Evolutionary conservation across 805 yeast species (phyloP).

Genomic region (Hemisphaericaspora nanyangensis): DNA sequence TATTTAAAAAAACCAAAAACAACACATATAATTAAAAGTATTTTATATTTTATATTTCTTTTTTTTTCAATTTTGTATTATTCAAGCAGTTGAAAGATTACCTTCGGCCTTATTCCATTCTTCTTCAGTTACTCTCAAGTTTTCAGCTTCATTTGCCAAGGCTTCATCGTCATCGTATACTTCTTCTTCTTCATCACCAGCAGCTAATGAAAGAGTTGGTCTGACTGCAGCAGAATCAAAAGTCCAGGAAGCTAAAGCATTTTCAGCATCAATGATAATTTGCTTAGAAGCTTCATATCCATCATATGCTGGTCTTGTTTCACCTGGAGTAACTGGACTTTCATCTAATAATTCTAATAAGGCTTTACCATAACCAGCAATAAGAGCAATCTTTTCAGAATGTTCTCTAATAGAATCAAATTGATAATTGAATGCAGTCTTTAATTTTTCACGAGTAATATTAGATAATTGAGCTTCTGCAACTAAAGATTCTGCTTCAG

Average conservation of each 20-base stretch:
- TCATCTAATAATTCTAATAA: slow-evolving; percentile 93
- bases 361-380: slow-evolving; percentile 99
- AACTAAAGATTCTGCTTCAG: slow-evolving; percentile 97
- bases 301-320: slow-evolving; percentile 96
- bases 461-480: slow-evolving; percentile 98
- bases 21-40: too few species aligned
- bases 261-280: slow-evolving; percentile 95
- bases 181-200: slow-evolving; percentile 53
- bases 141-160: slow-evolving; percentile 41
- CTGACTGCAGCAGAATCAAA: slow-evolving; percentile 91
- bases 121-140: slow-evolving; percentile 54
- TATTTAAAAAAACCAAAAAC: too few species aligned
- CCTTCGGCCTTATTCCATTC: slow-evolving; percentile 30
- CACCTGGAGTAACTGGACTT: slow-evolving; percentile 98
- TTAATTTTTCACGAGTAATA: slow-evolving; percentile 96
- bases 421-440: slow-evolving; percentile 96
- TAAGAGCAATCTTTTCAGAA: slow-evolving; percentile 92
- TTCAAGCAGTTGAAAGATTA: background rate
- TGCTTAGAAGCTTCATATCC: slow-evolving; percentile 98
- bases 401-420: slow-evolving; percentile 93
- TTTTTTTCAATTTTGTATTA: too few species aligned
- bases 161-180: slow-evolving; percentile 31
- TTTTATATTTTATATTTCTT: too few species aligned
- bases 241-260: slow-evolving; percentile 94
- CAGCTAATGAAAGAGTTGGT: slow-evolving; percentile 79